Percentiles rank a stretch among this genome's conserved stretches.
phyloP scores from a whole-genome alignment of 306 rosid species.

The Morella rubra region DNA sequence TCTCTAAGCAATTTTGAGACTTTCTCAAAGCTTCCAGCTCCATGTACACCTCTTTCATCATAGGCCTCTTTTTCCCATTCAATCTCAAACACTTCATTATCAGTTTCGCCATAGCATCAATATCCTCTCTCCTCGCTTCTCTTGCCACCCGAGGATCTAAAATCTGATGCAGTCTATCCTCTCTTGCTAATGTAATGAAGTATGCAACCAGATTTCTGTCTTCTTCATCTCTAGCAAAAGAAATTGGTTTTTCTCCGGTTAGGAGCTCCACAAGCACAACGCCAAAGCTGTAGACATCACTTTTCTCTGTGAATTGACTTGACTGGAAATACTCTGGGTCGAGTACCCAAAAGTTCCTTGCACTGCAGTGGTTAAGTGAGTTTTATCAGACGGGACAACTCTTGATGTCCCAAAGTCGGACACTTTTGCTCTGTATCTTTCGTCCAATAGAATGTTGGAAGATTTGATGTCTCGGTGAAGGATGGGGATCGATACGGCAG shows the following conservation, averaged over 20 bases:
- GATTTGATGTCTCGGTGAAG: constrained; percentile 28
- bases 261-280: constrained; percentile 22
- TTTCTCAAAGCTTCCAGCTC: constrained; percentile 29
- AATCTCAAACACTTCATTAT: constrained; percentile 27
- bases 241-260: constrained; percentile 13
- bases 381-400: no score
- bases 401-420: no score
- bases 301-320: neutral
- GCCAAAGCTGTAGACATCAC: neutral
- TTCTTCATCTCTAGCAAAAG: constrained; percentile 6
- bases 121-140: neutral
- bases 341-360: constrained; percentile 17
- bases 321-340: constrained; percentile 22
- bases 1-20: neutral
- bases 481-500: constrained; percentile 16
- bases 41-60: constrained; percentile 30
- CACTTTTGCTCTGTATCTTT: no score
- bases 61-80: constrained; percentile 34
- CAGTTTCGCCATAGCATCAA: constrained; percentile 14
- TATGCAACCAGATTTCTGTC: constrained; percentile 1
- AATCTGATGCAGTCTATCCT: constrained; percentile 11
- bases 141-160: constrained; percentile 4
- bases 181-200: neutral
- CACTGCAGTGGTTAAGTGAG: neutral
- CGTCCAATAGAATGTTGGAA: constrained; percentile 17